phyloP scores from a whole-genome alignment of 106 monocot genomes.

The Dendrobium huoshanense region DNA sequence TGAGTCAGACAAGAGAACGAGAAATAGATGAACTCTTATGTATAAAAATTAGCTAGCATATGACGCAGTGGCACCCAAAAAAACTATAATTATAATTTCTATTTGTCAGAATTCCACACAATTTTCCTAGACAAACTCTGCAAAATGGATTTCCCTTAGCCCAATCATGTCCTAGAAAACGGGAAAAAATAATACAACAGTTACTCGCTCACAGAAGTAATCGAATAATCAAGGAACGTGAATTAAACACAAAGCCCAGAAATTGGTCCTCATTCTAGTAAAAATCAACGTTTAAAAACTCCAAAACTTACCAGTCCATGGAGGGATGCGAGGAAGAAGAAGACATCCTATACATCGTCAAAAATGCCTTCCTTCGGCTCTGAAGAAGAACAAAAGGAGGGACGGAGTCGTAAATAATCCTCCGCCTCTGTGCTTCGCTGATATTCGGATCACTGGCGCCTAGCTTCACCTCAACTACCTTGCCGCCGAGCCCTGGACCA shows the following conservation, averaged over 20 bases:
- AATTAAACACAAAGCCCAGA: neutral
- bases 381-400: slow-evolving; percentile 79
- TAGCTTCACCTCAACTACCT: slow-evolving; percentile 55
- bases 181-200: no score
- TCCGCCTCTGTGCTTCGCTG: slow-evolving; percentile 54
- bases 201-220: no score
- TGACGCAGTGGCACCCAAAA: neutral
- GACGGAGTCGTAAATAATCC: slow-evolving; percentile 74
- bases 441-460: slow-evolving; percentile 29
- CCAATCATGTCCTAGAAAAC: no score
- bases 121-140: neutral
- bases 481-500: slow-evolving; percentile 38
- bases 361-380: slow-evolving; percentile 52
- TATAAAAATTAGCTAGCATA: no score
- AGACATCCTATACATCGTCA: slow-evolving; percentile 29
- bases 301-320: slow-evolving; percentile 36
- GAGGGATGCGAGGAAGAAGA: slow-evolving; percentile 18
- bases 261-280: neutral
- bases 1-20: neutral
- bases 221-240: neutral
- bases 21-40: neutral
- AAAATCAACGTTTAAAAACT: neutral
- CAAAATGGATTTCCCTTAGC: neutral
- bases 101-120: neutral
- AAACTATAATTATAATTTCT: neutral